Evolutionary conservation across 345 rosid species (phyloP), one percentile per base, ranked within the genome.

Genomic region (Acer negundo): DNA sequence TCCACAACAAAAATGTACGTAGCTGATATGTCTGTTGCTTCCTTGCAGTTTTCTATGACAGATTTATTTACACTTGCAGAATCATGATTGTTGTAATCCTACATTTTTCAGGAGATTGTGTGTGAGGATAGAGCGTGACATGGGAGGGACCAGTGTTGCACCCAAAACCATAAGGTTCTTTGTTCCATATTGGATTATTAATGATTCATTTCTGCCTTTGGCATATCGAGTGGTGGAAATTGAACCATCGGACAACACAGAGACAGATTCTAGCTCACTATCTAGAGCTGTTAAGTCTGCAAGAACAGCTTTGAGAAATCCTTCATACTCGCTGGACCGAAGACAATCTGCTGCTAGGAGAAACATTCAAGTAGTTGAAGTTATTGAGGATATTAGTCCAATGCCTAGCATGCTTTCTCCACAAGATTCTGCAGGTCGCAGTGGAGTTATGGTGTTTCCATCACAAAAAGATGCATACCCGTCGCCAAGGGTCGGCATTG

Each of bases 351-450:
- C 78, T 46, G 68, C 82, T 63, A 94, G 79, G 85, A 87, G 94
- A 82, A 94, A 86, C 78, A 47, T 89, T 77, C 89, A 91, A 81
- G 93, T 90, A 72, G 86, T 96, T 49, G 99, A 96, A 88, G 83
- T 82, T 46, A 87, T 96, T 69, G 98, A 91, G 84, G 99, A 96
- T 81, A 92, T 90, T 67, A 91, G 91, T 84, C 95, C 97, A 17
- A 78, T 84, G 70, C 97, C 99, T 78, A 91, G 95, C 84, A 96
- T 96, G 99, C 89, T 96, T 86, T 96, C 99, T 79, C 98, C 94
- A 49, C 97, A 92, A 78, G 99, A 96, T 62, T 86, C 90, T 83
- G 91, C 92, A 31, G 87, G 93, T 75, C 91, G 91, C 67, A 85
- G 93, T 82, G 97, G 97, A 28, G 88, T 89, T 70, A 73, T 77